phyloP scores from a whole-genome alignment of 257 asterid species.

The Solanum habrochaites region DNA sequence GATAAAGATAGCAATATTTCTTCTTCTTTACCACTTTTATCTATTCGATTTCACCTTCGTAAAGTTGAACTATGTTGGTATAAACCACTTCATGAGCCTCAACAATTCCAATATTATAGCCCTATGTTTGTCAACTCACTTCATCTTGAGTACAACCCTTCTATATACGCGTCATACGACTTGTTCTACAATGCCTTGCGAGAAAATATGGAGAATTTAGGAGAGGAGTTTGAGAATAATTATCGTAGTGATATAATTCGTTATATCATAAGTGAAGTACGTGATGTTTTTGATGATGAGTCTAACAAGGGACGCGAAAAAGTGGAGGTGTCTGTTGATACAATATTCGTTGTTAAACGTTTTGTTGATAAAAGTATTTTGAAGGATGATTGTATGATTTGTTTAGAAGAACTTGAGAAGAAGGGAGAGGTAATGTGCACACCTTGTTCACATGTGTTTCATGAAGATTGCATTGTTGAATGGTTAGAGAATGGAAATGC shows the following conservation, averaged over 20 bases:
- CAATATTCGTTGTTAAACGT: not conserved
- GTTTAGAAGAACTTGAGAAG: not conserved
- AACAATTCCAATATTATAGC: not conserved
- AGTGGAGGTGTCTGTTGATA: not conserved
- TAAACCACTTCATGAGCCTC: not conserved
- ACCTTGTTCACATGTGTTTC: slow-evolving; percentile 9
- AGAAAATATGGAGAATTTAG: not conserved
- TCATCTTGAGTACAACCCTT: not conserved
- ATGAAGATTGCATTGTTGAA: not conserved
- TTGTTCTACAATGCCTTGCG: not conserved
- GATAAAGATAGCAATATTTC: not conserved
- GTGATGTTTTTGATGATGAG: not conserved
- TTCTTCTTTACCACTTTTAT: not conserved
- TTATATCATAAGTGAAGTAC: not conserved
- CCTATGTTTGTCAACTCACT: not conserved
- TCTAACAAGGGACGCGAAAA: not conserved
- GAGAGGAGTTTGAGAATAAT: not conserved
- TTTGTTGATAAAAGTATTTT: not conserved
- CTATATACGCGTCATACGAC: not conserved
- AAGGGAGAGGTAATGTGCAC: not conserved
- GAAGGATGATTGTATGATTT: not conserved
- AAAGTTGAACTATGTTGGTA: not conserved
- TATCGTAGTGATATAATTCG: not conserved
- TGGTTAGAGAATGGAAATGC: not conserved
- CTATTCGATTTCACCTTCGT: not conserved